Percentiles rank a stretch among this genome's conserved stretches.
Evolutionary conservation across 148 eudicot genomes (phyloP).

Genomic region (Chenopodium suecicum): DNA sequence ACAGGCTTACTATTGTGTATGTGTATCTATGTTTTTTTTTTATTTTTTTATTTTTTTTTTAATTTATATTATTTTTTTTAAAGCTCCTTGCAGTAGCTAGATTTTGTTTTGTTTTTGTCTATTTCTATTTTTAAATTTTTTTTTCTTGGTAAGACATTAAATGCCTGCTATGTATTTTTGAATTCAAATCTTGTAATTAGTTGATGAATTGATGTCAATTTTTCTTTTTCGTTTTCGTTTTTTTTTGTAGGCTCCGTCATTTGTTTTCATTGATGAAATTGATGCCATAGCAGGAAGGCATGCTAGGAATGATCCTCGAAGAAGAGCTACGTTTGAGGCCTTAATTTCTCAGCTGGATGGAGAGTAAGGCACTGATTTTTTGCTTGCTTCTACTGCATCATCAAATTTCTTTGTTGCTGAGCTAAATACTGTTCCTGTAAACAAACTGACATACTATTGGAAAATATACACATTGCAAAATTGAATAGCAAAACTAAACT

Average conservation of each 20-base stretch:
- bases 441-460: not conserved
- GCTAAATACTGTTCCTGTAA: not conserved
- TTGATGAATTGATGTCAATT: not conserved
- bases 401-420: not conserved
- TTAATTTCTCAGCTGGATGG: slow-evolving; percentile 86
- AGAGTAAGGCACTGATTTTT: slow-evolving; percentile 57
- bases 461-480: too few species aligned
- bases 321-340: slow-evolving; percentile 81
- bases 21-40: too few species aligned
- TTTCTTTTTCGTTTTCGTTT: not conserved
- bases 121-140: too few species aligned
- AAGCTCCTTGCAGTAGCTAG: not conserved
- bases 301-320: slow-evolving; percentile 80
- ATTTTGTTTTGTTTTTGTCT: too few species aligned
- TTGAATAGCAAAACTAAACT: too few species aligned
- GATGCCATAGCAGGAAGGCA: slow-evolving; percentile 95
- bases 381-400: not conserved
- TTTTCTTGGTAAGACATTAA: not conserved
- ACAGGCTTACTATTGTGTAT: not conserved
- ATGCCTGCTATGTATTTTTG: not conserved
- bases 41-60: too few species aligned
- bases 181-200: not conserved
- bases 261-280: slow-evolving; percentile 89
- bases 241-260: slow-evolving; percentile 73
- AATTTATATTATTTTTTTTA: not conserved